phyloP scores from a whole-genome alignment of 169 alveolate genomes.

The Plasmodium yoelii region DNA sequence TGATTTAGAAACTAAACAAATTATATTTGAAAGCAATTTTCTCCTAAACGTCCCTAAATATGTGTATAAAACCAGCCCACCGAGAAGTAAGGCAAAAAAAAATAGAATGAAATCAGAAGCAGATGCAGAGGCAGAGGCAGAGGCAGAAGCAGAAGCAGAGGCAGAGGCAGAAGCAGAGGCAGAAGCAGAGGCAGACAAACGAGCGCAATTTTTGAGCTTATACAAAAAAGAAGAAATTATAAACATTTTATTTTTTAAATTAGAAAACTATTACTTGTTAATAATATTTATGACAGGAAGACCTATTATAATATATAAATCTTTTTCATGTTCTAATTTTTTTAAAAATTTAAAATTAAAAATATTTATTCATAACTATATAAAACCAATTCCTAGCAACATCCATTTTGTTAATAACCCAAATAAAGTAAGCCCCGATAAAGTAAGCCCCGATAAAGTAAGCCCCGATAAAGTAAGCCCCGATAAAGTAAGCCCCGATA shows the following conservation, averaged over 20 bases:
- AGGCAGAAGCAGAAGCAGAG: background rate
- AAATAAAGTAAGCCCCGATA: too few relatives aligned
- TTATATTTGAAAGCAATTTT: conserved; percentile 19
- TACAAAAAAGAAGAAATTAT: conserved; percentile 33
- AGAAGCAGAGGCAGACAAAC: background rate
- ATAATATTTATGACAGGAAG: conserved; percentile 54
- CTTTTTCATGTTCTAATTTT: background rate
- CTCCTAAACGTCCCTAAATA: conserved; percentile 34
- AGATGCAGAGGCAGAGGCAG: background rate
- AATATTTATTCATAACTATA: conserved; percentile 25
- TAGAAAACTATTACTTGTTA: conserved; percentile 34
- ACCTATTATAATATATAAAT: conserved; percentile 53
- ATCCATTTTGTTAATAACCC: conserved; percentile 2
- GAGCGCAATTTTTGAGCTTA: background rate
- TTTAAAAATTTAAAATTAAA: conserved; percentile 18
- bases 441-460: too few relatives aligned
- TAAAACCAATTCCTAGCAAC: conserved; percentile 31
- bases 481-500: too few relatives aligned
- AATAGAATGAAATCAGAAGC: background rate
- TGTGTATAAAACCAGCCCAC: conserved; percentile 9
- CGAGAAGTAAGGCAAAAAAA: background rate
- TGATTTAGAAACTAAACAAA: conserved; percentile 3
- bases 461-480: too few relatives aligned
- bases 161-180: background rate
- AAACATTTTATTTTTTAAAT: conserved; percentile 34